Percentiles rank a stretch among this genome's conserved stretches.
Evolutionary conservation across 345 rosid species (phyloP).

Genomic region (Pugionium dolabratum): DNA sequence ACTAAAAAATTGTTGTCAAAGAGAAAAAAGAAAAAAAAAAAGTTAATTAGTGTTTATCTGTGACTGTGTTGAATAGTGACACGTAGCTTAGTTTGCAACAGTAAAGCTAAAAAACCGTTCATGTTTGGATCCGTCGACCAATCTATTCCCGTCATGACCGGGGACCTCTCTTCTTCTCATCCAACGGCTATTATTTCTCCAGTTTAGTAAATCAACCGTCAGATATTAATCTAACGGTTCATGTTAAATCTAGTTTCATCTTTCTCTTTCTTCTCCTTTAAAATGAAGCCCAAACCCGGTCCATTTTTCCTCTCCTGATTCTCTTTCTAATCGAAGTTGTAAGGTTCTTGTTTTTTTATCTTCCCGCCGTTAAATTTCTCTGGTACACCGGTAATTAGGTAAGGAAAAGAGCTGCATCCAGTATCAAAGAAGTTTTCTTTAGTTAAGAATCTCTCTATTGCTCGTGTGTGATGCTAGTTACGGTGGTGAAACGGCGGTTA

Average conservation of each 20-base stretch:
- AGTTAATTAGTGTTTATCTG: background rate
- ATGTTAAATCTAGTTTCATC: constrained; percentile 41
- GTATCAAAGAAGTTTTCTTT: background rate
- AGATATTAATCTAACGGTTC: constrained; percentile 51
- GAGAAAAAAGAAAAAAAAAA: background rate
- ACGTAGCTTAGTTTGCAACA: constrained; percentile 61
- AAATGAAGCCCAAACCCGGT: constrained; percentile 44
- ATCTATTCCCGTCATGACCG: constrained; percentile 53
- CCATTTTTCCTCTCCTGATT: constrained; percentile 12
- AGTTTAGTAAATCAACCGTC: constrained; percentile 27
- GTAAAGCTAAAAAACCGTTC: constrained; percentile 44
- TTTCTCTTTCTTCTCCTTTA: constrained; percentile 35
- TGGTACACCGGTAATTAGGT: constrained; percentile 10
- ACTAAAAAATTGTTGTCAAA: background rate
- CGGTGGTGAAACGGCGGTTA: constrained; percentile 24
- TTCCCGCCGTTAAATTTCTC: constrained; percentile 27
- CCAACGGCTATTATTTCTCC: constrained; percentile 46
- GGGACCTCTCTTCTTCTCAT: constrained; percentile 34
- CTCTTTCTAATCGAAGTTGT: background rate
- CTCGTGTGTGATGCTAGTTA: constrained; percentile 30
- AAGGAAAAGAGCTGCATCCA: background rate
- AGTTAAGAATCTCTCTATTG: background rate
- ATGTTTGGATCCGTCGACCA: constrained; percentile 69
- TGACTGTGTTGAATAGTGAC: constrained; percentile 37
- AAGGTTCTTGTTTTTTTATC: background rate